Base-by-base conservation (phyloP, 352 stramenopile species). In the Pythium chondricola region DNA sequence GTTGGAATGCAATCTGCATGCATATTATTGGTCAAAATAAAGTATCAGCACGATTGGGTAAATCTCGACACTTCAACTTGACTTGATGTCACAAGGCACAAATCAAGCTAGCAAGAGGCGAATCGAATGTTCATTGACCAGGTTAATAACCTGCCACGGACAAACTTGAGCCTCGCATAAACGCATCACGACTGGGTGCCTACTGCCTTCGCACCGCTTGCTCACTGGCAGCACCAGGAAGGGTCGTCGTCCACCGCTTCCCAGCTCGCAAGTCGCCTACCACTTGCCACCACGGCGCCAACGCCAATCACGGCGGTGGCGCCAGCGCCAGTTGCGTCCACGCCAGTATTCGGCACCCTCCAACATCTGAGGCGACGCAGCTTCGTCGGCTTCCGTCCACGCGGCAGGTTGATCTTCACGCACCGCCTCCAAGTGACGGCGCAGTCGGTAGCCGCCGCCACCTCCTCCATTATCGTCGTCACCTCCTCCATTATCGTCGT, bases 331-430 rank as follows among this genome's bases (percentile, higher is more conserved):
- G 32, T 42, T 14, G 17, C 26, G 16, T 6, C 21, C 40, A 35
- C 41, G 33, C 16, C 21, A 32, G 32, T 42, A 16, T 3, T 42
- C 2, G 1, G 18, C 17, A 4, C 6, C n/a, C 14, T 27, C 18
- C 2, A 29, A 17, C 14, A 25, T 36, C n/a, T n/a, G n/a, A 2
- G 30, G 6, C n/a, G 47, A 6, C 16, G 36, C 33, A n/a, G 33
- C 30, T 22, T 46, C 33, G 33, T 43, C 45, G 32, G 1, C 35
- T 35, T 31, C 29, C n/a, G 43, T 49, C 43, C 31, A 42, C 18
- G 9, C 10, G 10, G 35, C 22, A n/a, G n/a, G n/a, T 2, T 45
- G 36, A 9, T 42, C 36, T 9, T 33, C 29, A 33, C 13, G 29
- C 29, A 13, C 13, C 29, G 8, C 29, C 20, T 49, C 43, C 13